Evolutionary conservation across 352 stramenopile genomes (phyloP).

Genomic region (Globisporangium okanoganense): DNA sequence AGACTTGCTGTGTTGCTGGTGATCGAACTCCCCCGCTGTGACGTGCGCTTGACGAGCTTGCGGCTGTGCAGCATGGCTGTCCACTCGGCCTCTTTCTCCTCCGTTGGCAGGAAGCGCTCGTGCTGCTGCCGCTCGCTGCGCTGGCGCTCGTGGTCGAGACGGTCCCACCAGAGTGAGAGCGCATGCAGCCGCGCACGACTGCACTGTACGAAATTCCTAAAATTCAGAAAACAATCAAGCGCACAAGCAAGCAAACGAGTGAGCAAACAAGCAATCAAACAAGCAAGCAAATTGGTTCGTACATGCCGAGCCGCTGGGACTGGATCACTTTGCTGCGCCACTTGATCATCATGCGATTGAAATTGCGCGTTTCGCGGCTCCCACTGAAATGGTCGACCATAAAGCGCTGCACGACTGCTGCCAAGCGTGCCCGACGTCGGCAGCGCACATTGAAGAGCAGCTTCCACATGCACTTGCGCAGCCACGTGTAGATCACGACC

Average conservation of each 20-base stretch:
- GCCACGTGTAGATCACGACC: constrained; percentile 57
- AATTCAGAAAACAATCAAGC: neutral
- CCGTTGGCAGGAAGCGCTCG: constrained; percentile 23
- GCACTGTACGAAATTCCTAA: constrained; percentile 44
- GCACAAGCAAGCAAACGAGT: neutral
- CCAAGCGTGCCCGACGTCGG: constrained; percentile 28
- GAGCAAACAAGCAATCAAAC: neutral
- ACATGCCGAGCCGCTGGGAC: constrained; percentile 51
- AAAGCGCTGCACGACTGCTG: constrained; percentile 46
- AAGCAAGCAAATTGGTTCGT: neutral
- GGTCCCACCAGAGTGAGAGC: constrained; percentile 63
- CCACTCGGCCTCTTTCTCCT: constrained; percentile 37
- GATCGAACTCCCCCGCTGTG: neutral
- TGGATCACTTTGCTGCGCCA: constrained; percentile 73
- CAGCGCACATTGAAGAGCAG: constrained; percentile 53
- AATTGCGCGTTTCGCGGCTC: constrained; percentile 62
- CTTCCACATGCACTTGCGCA: constrained; percentile 72
- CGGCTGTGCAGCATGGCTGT: constrained; percentile 12
- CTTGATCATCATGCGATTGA: constrained; percentile 69
- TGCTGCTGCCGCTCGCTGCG: constrained; percentile 45
- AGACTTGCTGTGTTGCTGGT: constrained; percentile 4
- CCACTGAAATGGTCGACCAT: constrained; percentile 51
- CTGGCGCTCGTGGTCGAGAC: constrained; percentile 61
- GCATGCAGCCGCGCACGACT: constrained; percentile 48
- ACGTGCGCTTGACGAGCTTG: constrained; percentile 10